Percentiles rank a stretch among this genome's conserved stretches.
Evolutionary conservation across 345 rosid genomes (phyloP).

Genomic region (rapeseed (Brassica napus)): DNA sequence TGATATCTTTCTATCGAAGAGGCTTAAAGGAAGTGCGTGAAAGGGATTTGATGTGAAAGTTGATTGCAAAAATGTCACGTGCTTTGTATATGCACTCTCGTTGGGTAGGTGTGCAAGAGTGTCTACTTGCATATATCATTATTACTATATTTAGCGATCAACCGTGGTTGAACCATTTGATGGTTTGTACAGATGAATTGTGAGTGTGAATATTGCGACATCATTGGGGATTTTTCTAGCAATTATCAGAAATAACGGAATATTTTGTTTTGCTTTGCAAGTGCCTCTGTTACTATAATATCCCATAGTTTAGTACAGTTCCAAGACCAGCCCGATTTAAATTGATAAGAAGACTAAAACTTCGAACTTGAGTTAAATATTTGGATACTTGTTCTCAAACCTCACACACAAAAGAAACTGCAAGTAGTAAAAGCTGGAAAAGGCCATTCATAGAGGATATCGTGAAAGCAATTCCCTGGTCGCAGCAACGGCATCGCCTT

Average conservation of each 20-base stretch:
- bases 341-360: neutral
- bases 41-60: constrained; percentile 15
- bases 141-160: neutral
- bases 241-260: neutral
- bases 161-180: neutral
- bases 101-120: constrained; percentile 24
- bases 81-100: constrained; percentile 6
- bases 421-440: neutral
- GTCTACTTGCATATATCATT: constrained; percentile 3
- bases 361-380: neutral
- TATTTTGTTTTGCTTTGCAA: neutral
- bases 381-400: constrained; percentile 2
- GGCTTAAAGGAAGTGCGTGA: constrained; percentile 15
- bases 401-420: neutral
- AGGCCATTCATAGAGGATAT: constrained; percentile 37
- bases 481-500: constrained; percentile 95
- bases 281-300: neutral
- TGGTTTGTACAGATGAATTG: constrained; percentile 2
- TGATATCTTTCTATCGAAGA: constrained; percentile 13
- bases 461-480: constrained; percentile 71
- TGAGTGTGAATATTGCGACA: neutral
- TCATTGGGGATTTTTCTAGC: constrained; percentile 1
- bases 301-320: neutral
- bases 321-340: too few species aligned
- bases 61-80: constrained; percentile 11